Evolutionary conservation across 169 alveolate species (phyloP), one percentile per base, ranked within the genome.

Genomic region (Cystoisospora suis): DNA sequence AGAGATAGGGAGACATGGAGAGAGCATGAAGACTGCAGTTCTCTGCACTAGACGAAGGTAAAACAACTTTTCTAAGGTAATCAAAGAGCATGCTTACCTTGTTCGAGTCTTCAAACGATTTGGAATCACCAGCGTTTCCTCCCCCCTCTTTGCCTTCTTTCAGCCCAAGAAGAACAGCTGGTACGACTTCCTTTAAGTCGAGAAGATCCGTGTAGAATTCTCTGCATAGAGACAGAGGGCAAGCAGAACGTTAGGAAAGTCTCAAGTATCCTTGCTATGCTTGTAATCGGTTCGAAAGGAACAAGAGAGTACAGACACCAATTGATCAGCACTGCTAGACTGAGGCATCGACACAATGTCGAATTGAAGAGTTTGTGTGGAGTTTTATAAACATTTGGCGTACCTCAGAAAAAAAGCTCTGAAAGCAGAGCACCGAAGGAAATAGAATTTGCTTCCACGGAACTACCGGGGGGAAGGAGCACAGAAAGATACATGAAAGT

Each of bases 181-280:
- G 90, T 9, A 86, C 20, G 2, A 29, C 53, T 12, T 86, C 90
- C 38, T 59, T 59, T 36, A 86, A 61, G 47, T 86, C 49, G 46
- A 86, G 27, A n/a, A 86, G 1, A 12, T 86, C 90, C 90, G 72
- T 47, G 83, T 86, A 86, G 42, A 86, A 86, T 47, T 27, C 29
- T 36, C 90, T 86, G 83, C 49, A 45, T 12, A 6, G 38, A 9
- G 32, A 15, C 86, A 5, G 45, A 23, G 34, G 20, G 17, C 36
- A 38, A 42, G 15, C n/a, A 3, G 12, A 58, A 9, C 29, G 72
- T 36, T 3, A 58, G 29, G 29, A 9, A 2, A 58, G 3, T 1
- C 72, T 2, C 15, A 7, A 2, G 29, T 36, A 3, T 58, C 40
- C 3, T 12, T 12, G 20, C 61, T 9, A 53, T 53, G 20, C 61